Percentiles rank a stretch among this genome's conserved stretches.
phyloP scores from a whole-genome alignment of 805 yeast species.

The Komagataella pastoris region DNA sequence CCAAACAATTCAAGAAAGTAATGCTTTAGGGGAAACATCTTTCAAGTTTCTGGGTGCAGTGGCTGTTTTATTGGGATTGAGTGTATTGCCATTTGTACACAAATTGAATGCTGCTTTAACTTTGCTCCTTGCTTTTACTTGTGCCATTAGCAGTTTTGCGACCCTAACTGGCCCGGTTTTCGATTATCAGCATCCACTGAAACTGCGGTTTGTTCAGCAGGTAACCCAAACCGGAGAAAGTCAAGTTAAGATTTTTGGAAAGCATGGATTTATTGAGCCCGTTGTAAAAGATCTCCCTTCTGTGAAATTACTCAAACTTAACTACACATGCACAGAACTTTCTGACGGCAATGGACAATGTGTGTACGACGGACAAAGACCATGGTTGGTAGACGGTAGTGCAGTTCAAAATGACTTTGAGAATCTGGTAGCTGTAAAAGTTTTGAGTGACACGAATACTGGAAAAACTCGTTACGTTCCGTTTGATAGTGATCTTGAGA shows the following conservation, averaged over 20 bases:
- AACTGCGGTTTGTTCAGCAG: constrained; percentile 55
- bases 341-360: constrained; percentile 41
- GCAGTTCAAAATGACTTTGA: constrained; percentile 17
- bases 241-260: constrained; percentile 27
- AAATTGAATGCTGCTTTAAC: constrained; percentile 45
- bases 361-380: constrained; percentile 33
- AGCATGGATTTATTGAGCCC: constrained; percentile 30
- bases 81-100: constrained; percentile 57
- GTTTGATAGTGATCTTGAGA: constrained; percentile 44
- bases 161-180: constrained; percentile 42
- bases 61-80: constrained; percentile 26
- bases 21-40: constrained; percentile 24
- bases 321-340: constrained; percentile 19
- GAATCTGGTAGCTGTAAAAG: constrained; percentile 35
- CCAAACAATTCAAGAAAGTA: constrained; percentile 62
- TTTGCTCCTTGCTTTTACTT: constrained; percentile 21
- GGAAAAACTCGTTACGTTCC: constrained; percentile 40
- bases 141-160: constrained; percentile 23
- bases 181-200: constrained; percentile 48
- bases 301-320: constrained; percentile 19
- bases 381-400: constrained; percentile 29
- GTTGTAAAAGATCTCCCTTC: constrained; percentile 55
- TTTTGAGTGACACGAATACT: constrained; percentile 34
- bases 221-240: constrained; percentile 28
- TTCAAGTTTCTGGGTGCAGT: constrained; percentile 20